A percentile compares a stretch with the other conserved stretches of the same genome.
phyloP scores from a whole-genome alignment of 169 alveolate species.

The Eimeria sp. region DNA sequence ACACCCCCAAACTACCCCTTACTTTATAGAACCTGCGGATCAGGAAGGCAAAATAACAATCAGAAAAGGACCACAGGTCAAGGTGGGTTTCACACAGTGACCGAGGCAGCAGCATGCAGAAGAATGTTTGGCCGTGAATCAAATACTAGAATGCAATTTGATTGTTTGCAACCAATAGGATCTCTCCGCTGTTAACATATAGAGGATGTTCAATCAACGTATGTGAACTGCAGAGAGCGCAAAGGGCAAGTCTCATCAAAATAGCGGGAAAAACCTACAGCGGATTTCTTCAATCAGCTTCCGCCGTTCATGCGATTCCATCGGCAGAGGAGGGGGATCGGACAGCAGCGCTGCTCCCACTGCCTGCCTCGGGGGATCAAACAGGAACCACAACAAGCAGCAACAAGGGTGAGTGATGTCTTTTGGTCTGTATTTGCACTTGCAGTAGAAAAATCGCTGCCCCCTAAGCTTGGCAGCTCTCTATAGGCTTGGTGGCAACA shows the following conservation, averaged over 20 bases:
- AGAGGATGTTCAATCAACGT: background rate
- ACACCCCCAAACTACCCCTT: background rate
- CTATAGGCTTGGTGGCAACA: background rate
- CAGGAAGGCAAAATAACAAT: background rate
- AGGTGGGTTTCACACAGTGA: too few species aligned
- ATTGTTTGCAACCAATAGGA: background rate
- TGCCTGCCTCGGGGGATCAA: constrained; percentile 30
- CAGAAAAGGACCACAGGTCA: background rate
- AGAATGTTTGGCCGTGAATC: background rate
- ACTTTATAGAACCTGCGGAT: too few species aligned
- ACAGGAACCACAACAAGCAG: background rate
- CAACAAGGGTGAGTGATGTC: background rate
- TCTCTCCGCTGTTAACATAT: background rate
- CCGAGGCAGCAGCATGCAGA: background rate
- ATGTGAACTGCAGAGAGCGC: background rate
- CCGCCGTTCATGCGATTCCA: constrained; percentile 50
- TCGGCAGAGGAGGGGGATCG: constrained; percentile 67
- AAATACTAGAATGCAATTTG: background rate
- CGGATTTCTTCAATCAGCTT: constrained; percentile 70
- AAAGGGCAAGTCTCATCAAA: background rate
- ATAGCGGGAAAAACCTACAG: background rate
- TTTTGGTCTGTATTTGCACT: background rate
- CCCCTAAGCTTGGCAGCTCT: background rate
- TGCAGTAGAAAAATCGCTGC: background rate
- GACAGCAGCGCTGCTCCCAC: constrained; percentile 67